phyloP scores from a whole-genome alignment of 352 stramenopile genomes.

The Phytophthora crassamura region DNA sequence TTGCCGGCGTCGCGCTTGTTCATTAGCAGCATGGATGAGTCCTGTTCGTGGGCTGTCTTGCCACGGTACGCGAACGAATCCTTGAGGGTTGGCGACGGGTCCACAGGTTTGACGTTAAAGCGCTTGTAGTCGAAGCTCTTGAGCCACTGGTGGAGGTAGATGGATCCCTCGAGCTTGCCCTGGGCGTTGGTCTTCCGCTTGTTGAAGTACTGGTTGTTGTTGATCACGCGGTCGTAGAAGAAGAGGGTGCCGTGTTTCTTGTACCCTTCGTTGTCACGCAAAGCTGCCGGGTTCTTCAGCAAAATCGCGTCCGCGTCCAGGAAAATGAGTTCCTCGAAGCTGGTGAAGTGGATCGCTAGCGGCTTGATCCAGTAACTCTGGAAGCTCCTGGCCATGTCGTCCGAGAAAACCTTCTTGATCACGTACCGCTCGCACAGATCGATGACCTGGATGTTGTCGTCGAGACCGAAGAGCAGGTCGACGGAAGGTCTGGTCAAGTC shows the following conservation, averaged over 20 bases:
- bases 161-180: slow-evolving; percentile 24
- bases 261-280: slow-evolving; percentile 50
- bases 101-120: slow-evolving; percentile 37
- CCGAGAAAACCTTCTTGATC: slow-evolving; percentile 34
- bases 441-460: slow-evolving; percentile 52
- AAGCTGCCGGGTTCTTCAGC: slow-evolving; percentile 38
- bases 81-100: slow-evolving; percentile 40
- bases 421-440: slow-evolving; percentile 49
- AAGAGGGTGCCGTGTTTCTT: slow-evolving; percentile 50
- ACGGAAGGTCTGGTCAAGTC: slow-evolving; percentile 47
- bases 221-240: slow-evolving; percentile 51
- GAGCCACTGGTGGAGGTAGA: slow-evolving; percentile 58
- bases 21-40: slow-evolving; percentile 76
- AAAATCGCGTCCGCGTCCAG: slow-evolving; percentile 57
- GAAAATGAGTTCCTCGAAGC: slow-evolving; percentile 57
- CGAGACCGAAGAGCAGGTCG: slow-evolving; percentile 38
- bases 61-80: slow-evolving; percentile 51
- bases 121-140: slow-evolving; percentile 61
- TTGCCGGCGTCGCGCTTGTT: slow-evolving; percentile 57
- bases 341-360: slow-evolving; percentile 52
- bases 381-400: slow-evolving; percentile 39
- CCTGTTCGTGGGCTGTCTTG: slow-evolving; percentile 66
- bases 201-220: slow-evolving; percentile 62
- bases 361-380: slow-evolving; percentile 61
- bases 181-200: slow-evolving; percentile 30